Percentiles rank a stretch among this genome's conserved stretches.
These are phyloP conservation scores for Ophiostoma populinum DNA, from an alignment of 2,329 filamentous ascomycete genomes.

Conservation along the genomic window DNA sequence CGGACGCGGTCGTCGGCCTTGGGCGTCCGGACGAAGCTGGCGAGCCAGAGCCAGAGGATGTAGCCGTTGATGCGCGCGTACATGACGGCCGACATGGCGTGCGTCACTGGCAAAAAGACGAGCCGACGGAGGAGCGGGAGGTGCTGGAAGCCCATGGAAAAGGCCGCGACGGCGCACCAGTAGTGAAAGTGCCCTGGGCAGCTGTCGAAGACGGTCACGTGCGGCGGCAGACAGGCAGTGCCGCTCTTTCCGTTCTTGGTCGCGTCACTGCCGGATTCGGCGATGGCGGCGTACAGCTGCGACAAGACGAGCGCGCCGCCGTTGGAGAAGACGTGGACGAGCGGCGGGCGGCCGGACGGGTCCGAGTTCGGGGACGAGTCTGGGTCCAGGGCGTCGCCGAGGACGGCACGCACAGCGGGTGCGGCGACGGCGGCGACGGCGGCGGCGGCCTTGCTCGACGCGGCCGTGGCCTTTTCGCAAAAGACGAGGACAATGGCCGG, in stretches of 20 bases:
- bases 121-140: constrained; percentile 11
- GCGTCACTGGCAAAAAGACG: constrained; percentile 10
- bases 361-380: constrained; percentile 1
- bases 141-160: constrained; percentile 2
- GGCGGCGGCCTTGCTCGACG: constrained; percentile 17
- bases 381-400: constrained; percentile 4
- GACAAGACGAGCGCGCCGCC: constrained; percentile 28
- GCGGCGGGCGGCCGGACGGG: constrained; percentile 22
- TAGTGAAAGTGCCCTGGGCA: constrained; percentile 28
- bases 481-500: constrained; percentile 29
- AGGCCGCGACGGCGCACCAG: constrained; percentile 8
- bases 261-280: neutral
- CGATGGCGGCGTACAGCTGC: constrained; percentile 18
- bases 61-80: constrained; percentile 12
- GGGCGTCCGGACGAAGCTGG: neutral
- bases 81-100: neutral
- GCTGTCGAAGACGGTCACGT: constrained; percentile 30
- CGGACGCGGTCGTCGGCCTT: neutral
- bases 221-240: constrained; percentile 20
- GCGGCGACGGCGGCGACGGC: constrained; percentile 24
- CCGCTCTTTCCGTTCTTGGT: neutral
- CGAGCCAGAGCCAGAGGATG: neutral
- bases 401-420: constrained; percentile 20
- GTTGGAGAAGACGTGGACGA: constrained; percentile 35
- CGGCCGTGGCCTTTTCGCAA: constrained; percentile 21